phyloP scores from a whole-genome alignment of 2,329 filamentous ascomycete genomes.

The Verticillium alfalfae region DNA sequence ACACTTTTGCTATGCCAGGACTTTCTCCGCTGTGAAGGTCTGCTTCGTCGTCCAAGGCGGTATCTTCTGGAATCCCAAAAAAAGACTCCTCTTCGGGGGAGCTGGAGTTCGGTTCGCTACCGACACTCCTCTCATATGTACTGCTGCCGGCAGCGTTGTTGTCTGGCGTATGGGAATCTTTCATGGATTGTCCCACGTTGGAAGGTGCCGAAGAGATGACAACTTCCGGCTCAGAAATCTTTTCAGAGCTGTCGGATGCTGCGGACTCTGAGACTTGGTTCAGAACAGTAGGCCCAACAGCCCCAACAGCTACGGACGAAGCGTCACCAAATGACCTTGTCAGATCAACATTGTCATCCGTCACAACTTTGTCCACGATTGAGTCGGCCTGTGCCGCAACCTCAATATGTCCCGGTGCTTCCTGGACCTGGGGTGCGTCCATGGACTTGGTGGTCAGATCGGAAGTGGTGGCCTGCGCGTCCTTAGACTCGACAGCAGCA shows the following conservation, averaged over 20 bases:
- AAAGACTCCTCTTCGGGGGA: neutral
- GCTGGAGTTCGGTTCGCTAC: neutral
- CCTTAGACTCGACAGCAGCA: neutral
- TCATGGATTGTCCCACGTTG: neutral
- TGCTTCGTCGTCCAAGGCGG: slow-evolving; percentile 1
- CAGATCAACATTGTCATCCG: neutral
- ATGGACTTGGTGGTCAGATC: neutral
- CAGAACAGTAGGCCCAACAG: neutral
- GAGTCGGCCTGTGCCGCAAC: no score
- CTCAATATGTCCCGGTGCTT: no score
- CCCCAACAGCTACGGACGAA: neutral
- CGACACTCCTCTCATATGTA: neutral
- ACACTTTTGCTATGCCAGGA: neutral
- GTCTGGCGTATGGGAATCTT: neutral
- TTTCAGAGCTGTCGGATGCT: neutral
- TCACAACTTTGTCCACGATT: no score
- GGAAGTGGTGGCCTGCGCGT: neutral
- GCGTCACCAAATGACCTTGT: neutral
- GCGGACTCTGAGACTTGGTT: neutral
- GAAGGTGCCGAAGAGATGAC: neutral
- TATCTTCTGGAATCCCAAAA: neutral
- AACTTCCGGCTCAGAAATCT: neutral
- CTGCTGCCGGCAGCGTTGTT: neutral
- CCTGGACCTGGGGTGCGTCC: neutral
- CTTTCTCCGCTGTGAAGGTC: neutral